These are phyloP conservation scores for Exsudoporus frostii DNA, from an alignment of 768 basidiomycete species.

Conservation along the genomic window DNA sequence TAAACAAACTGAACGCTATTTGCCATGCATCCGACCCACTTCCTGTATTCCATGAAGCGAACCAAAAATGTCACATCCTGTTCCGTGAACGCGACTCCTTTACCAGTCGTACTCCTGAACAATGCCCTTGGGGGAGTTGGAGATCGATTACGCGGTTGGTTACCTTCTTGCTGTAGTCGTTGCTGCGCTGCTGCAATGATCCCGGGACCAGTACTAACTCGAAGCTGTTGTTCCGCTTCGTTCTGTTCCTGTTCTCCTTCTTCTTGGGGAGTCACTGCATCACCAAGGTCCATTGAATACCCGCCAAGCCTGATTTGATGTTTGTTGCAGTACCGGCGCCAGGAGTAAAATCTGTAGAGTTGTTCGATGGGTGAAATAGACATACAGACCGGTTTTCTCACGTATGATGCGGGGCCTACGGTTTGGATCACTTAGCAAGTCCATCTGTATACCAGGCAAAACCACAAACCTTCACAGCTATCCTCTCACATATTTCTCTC, in stretches of 20 bases:
- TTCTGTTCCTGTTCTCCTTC: constrained; percentile 44
- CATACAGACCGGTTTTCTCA: constrained; percentile 32
- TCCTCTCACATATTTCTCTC: constrained; percentile 83
- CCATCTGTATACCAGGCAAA: background rate
- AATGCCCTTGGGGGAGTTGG: constrained; percentile 80
- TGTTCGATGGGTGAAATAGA: background rate
- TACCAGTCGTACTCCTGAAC: constrained; percentile 83
- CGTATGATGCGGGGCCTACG: constrained; percentile 86
- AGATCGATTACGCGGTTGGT: constrained; percentile 54
- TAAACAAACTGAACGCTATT: constrained; percentile 1
- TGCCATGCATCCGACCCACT: constrained; percentile 41
- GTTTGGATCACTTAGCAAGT: constrained; percentile 2
- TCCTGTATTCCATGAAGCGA: constrained; percentile 73
- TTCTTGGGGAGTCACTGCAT: constrained; percentile 42
- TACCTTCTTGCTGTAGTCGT: constrained; percentile 37
- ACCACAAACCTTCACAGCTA: constrained; percentile 69
- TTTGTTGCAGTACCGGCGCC: constrained; percentile 90
- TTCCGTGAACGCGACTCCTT: constrained; percentile 85
- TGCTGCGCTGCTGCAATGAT: constrained; percentile 45
- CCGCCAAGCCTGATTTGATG: constrained; percentile 88
- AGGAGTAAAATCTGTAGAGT: constrained; percentile 74
- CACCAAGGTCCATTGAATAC: constrained; percentile 70
- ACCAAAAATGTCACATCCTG: constrained; percentile 79
- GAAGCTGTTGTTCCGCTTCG: constrained; percentile 39
- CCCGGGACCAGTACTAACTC: constrained; percentile 38